Base-by-base conservation (phyloP, 2,329 filamentous ascomycete species). In the Laburnicola sp. region DNA sequence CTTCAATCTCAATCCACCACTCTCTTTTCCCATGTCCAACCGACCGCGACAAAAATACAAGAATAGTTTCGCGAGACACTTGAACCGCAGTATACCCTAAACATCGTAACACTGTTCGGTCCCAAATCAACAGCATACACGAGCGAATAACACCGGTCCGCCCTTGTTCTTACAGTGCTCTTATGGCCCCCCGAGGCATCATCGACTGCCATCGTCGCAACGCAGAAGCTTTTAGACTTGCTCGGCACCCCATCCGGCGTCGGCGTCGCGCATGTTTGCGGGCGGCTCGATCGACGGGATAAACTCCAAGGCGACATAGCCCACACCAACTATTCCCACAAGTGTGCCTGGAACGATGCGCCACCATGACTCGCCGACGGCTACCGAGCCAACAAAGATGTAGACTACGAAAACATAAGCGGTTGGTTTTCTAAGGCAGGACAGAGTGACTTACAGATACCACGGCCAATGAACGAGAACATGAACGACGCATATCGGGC, bases 401-500 rank as follows among this genome's bases (percentile, higher is more conserved):
- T 99, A 99, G 80, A 99, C 91, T 96, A 54, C n/a, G 28, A n/a
- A 1, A 11, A 9, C 3, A 25, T 68, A 21, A 62, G 65, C 36
- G 9, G 51, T 10, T 36, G 45, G 22, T 7, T 8, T 11, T 9
- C n/a, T 30, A 8, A 35, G 22, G 7, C 6, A 23, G 23, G 6
- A 22, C 2, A 22, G 37, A 11, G n/a, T n/a, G 1, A 22, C 91
- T 77, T 85, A 96, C 92, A 97, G 73, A 91, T 81, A 76, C 94
- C 94, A 71, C 94, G 91, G 56, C 94, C 94, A 63, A 97, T 78
- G 82, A 99, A 97, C 51, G 90, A 96, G 81, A 97, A 97, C 76
- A 97, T 86, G 81, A 99, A 99, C 8, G 91, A 96, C 48, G 91
- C 93, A 79, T 97, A 96, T 77, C 91, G 87, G 51, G 91, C 88